Percentiles rank a stretch among this genome's conserved stretches.
These are phyloP conservation scores for Scenedesmus sp. DNA, from an alignment of 163 green algal species.

Conservation along the genomic window DNA sequence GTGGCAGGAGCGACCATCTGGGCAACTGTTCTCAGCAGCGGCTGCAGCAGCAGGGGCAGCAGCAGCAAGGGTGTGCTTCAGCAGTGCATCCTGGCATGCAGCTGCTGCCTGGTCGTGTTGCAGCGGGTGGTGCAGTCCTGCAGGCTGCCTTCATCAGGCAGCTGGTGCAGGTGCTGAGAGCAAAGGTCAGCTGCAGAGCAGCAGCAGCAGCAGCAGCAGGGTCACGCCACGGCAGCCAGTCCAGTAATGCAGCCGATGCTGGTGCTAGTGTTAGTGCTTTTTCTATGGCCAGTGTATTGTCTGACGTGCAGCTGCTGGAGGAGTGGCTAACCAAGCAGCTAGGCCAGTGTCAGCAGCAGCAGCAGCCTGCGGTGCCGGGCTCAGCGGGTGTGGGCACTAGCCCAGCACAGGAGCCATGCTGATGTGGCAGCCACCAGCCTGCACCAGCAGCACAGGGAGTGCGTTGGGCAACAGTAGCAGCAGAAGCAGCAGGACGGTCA, in stretches of 20 bases:
- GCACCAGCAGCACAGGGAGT: too few relatives aligned
- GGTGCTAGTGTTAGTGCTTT: not conserved
- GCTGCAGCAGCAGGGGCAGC: slow-evolving; percentile 1
- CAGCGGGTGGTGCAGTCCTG: not conserved
- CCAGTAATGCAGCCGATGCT: not conserved
- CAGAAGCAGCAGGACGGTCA: too few relatives aligned
- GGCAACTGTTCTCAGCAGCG: not conserved
- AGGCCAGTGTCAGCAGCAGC: not conserved
- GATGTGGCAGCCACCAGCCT: not conserved
- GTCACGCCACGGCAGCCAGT: not conserved
- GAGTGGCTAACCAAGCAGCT: slow-evolving; percentile 7
- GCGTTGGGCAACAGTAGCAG: too few relatives aligned
- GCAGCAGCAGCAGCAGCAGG: slow-evolving; percentile 31
- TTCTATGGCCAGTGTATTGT: not conserved
- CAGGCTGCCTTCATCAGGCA: not conserved
- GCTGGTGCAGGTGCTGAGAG: slow-evolving; percentile 15
- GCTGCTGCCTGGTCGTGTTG: not conserved
- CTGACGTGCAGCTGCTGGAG: not conserved
- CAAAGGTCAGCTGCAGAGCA: slow-evolving; percentile 18
- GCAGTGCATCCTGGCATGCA: not conserved
- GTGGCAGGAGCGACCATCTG: not conserved
- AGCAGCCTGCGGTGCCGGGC: slow-evolving; percentile 22
- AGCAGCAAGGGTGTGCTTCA: not conserved
- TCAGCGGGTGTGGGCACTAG: not conserved
- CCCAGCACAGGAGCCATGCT: not conserved